These are phyloP conservation scores for Apiospora arundinis DNA, from an alignment of 2,329 filamentous ascomycete genomes.

Conservation along the genomic window DNA sequence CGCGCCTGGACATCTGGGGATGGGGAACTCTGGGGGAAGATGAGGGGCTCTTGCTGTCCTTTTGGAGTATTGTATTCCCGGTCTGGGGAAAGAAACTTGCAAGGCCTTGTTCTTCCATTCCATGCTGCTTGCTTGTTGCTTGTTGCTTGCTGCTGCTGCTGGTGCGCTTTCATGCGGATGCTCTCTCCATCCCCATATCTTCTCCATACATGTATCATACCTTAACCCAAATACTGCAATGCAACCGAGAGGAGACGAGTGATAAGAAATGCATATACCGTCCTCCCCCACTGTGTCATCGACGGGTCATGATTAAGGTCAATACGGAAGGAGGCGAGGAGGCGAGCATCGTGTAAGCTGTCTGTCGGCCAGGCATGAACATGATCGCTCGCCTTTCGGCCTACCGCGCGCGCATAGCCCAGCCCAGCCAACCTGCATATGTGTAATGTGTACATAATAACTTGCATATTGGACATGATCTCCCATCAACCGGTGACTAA, in stretches of 20 bases:
- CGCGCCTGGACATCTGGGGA: neutral
- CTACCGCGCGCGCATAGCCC: neutral
- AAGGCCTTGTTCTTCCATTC: no score
- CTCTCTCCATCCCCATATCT: no score
- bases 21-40: neutral
- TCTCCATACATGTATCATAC: neutral
- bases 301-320: neutral
- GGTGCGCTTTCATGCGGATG: no score
- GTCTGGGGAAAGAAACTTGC: neutral
- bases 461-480: neutral
- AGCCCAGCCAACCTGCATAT: constrained; percentile 3
- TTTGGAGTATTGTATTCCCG: constrained; percentile 5
- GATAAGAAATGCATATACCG: neutral
- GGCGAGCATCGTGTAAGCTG: neutral
- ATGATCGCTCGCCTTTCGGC: neutral
- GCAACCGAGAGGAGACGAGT: neutral
- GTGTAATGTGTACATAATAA: constrained; percentile 17
- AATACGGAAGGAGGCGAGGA: neutral
- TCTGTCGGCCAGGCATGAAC: neutral
- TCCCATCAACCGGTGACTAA: constrained; percentile 15
- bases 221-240: neutral
- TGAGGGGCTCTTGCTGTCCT: neutral
- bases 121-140: neutral
- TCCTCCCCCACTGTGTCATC: neutral
- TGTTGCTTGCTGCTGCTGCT: neutral